A percentile compares a stretch with the other conserved stretches of the same genome.
These are phyloP conservation scores for Naganishia vishniacii DNA, from an alignment of 768 basidiomycete species.

Conservation along the genomic window DNA sequence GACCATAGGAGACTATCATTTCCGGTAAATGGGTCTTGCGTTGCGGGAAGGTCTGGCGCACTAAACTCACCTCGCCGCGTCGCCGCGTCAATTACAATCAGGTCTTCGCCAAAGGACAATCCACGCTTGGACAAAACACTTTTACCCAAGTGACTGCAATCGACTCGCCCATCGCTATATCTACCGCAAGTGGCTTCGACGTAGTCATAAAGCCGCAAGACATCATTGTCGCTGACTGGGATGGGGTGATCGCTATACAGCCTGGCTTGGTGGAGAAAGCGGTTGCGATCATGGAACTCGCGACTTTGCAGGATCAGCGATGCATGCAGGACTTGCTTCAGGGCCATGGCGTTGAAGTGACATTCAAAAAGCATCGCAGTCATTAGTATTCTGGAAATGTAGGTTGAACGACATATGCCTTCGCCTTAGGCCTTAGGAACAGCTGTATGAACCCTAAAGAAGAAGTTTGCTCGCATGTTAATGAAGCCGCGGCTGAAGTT, in stretches of 20 bases:
- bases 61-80: too few species aligned
- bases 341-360: conserved; percentile 21
- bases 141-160: conserved; percentile 12
- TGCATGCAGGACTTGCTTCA: conserved; percentile 19
- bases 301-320: conserved; percentile 23
- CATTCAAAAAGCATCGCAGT: conserved; percentile 21
- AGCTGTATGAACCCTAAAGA: too few species aligned
- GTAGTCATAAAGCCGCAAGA: conserved; percentile 27
- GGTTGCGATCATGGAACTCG: conserved; percentile 8
- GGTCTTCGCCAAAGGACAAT: conserved; percentile 17
- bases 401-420: too few species aligned
- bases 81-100: too few species aligned
- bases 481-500: too few species aligned
- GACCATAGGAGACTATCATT: conserved; percentile 5
- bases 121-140: conserved; percentile 7
- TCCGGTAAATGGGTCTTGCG: not conserved
- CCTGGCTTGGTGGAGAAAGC: conserved; percentile 22
- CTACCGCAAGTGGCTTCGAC: not conserved
- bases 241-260: conserved; percentile 29
- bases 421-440: too few species aligned
- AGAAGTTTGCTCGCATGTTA: too few species aligned
- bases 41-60: too few species aligned
- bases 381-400: too few species aligned
- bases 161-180: not conserved
- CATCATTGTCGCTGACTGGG: conserved; percentile 29